Evolutionary conservation across 2,329 filamentous ascomycete species (phyloP).

Genomic region (Ascochyta viciae-villosae): DNA sequence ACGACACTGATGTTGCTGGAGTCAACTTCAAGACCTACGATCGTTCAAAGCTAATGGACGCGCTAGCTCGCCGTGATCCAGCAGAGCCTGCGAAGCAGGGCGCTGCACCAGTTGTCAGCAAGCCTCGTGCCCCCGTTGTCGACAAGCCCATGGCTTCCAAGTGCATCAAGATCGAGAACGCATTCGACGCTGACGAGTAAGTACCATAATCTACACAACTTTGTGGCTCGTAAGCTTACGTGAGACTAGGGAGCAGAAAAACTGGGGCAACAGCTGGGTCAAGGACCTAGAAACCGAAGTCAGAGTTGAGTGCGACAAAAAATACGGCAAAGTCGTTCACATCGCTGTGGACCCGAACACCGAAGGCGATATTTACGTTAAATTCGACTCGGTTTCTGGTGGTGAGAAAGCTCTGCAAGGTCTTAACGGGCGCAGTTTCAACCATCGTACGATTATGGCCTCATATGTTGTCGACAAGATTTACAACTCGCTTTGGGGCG

Average conservation of each 20-base stretch:
- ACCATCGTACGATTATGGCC: constrained; percentile 89
- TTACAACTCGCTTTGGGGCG: constrained; percentile 84
- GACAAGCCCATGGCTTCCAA: constrained; percentile 85
- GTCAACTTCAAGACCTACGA: constrained; percentile 99
- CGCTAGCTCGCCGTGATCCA: constrained; percentile 81
- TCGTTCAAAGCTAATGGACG: constrained; percentile 97
- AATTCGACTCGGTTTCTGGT: constrained; percentile 94
- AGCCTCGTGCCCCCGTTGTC: constrained; percentile 80
- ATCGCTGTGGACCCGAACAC: constrained; percentile 94
- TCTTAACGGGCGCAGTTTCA: constrained; percentile 95
- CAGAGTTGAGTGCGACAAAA: constrained; percentile 87
- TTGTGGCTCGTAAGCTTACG: constrained; percentile 23
- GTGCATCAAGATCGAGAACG: constrained; percentile 93
- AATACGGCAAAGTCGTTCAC: constrained; percentile 98
- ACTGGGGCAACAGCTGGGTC: constrained; percentile 66
- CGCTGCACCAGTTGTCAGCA: constrained; percentile 59
- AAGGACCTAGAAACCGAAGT: constrained; percentile 96
- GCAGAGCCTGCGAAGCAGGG: constrained; percentile 68
- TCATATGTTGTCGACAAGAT: constrained; percentile 97
- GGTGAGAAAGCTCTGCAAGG: constrained; percentile 98
- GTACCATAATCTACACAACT: constrained; percentile 41
- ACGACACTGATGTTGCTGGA: constrained; percentile 96
- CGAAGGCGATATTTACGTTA: constrained; percentile 95
- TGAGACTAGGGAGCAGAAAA: constrained; percentile 32
- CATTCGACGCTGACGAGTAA: constrained; percentile 92